phyloP scores from a whole-genome alignment of 2,329 filamentous ascomycete genomes.

The Nemania abortiva region DNA sequence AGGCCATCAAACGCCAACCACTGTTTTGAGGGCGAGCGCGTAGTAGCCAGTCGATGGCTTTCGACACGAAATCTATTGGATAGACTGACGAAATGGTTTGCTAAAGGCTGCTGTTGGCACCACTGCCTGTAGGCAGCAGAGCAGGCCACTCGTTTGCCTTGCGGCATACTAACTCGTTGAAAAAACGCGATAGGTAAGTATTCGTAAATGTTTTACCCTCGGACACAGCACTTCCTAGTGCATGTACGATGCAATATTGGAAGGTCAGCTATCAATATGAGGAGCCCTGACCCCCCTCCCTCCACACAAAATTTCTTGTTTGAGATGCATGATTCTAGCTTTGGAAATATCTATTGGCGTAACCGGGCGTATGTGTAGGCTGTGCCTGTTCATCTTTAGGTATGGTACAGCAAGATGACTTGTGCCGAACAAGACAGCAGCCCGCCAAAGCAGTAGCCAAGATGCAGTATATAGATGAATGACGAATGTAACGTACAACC shows the following conservation, averaged over 20 bases:
- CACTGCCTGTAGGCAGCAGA: slow-evolving; percentile 3
- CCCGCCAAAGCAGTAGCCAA: slow-evolving; percentile 5
- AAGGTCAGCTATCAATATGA: slow-evolving; percentile 13
- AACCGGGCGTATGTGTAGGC: not conserved
- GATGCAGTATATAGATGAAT: slow-evolving; percentile 1
- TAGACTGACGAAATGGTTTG: slow-evolving; percentile 17
- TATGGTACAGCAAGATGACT: slow-evolving; percentile 1
- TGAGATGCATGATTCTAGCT: slow-evolving; percentile 10
- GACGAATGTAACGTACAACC: not conserved
- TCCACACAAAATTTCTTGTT: not conserved
- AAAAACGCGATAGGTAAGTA: not conserved
- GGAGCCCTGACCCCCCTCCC: slow-evolving; percentile 8
- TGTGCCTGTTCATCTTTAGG: not conserved
- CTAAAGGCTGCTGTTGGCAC: slow-evolving; percentile 12
- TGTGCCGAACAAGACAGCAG: not conserved
- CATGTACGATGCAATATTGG: slow-evolving; percentile 33
- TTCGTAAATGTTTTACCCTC: not conserved
- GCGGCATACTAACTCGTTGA: not conserved
- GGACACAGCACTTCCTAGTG: slow-evolving; percentile 2
- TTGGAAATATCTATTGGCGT: not conserved
- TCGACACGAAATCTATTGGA: slow-evolving; percentile 7
- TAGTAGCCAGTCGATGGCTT: slow-evolving; percentile 20
- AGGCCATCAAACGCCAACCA: not conserved
- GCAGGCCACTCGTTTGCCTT: not conserved
- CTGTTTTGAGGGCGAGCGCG: slow-evolving; percentile 17